Evolutionary conservation across 2,329 filamentous ascomycete genomes (phyloP), one percentile per base, ranked within the genome.

Genomic region (Colletotrichum lini): DNA sequence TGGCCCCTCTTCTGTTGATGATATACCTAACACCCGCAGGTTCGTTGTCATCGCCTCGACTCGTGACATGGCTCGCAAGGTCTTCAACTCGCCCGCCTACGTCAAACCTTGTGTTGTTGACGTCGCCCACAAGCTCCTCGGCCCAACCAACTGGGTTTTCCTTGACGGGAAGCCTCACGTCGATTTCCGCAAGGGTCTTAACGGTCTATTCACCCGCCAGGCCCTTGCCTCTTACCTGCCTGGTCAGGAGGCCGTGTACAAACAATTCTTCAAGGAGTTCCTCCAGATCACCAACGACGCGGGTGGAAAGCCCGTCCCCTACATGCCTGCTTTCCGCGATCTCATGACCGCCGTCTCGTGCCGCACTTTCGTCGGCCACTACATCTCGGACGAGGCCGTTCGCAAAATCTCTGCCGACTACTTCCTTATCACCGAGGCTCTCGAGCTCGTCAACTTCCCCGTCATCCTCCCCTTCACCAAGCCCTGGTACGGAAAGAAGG

Each of bases 101-200:
- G 95, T 97, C 80, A 98, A 98, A 86, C 96, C 96, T 52, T 98
- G 95, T 79, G 95, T 99, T 73, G 96, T 99, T 74, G 96, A 98
- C 81, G 91, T 92, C 71, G 96, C 96, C 23, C 92, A 94, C 84
- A 98, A 98, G 86, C 93, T 99, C 61, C 91, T 99, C 63, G 94
- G 96, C 71, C 89, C 91, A 72, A 92, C 93, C 78, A 98, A 98
- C 86, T 99, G 95, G 94, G 96, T 98, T 21, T 98, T 98, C 84
- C 87, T 99, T 75, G 96, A 98, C 79, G 96, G 96, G 79, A 97
- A 95, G 84, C 91, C 91, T 49, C 96, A 99, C 78, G 94, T 98
- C 76, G 96, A 98, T 79, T 99, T 96, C 85, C 95, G 96, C 81
- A 98, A 98, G 86, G 96, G 96, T 64, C 87, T 99, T 75, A 98